phyloP scores from a whole-genome alignment of 1,284 basidiomycete genomes.

The Boletellus sp. region DNA sequence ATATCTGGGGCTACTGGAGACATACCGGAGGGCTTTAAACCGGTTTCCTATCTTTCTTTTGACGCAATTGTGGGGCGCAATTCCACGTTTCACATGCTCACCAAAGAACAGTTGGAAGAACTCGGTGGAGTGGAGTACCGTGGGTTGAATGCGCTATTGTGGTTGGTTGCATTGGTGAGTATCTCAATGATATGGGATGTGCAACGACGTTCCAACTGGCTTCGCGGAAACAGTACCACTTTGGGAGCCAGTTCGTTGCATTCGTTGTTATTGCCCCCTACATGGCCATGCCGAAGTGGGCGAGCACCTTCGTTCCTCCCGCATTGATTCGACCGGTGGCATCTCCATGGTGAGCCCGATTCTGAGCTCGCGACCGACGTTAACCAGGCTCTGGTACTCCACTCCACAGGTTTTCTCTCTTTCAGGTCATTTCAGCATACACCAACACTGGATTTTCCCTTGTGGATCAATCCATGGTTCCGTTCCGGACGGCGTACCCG shows the following conservation, averaged over 20 bases:
- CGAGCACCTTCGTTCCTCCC: constrained; percentile 52
- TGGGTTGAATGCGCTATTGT: constrained; percentile 77
- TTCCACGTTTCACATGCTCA: constrained; percentile 80
- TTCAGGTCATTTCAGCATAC: constrained; percentile 85
- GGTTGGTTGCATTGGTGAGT: constrained; percentile 65
- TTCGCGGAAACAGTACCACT: constrained; percentile 57
- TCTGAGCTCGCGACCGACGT: not conserved
- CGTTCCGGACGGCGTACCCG: constrained; percentile 83
- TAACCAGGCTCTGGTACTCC: not conserved
- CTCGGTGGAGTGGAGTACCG: constrained; percentile 93
- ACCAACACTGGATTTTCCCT: constrained; percentile 89
- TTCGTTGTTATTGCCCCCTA: constrained; percentile 81
- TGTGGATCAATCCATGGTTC: constrained; percentile 86
- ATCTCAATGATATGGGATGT: not conserved
- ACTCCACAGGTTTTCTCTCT: constrained; percentile 75
- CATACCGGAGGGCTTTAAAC: constrained; percentile 41
- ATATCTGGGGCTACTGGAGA: constrained; percentile 15
- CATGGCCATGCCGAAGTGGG: constrained; percentile 55
- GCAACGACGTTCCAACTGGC: not conserved
- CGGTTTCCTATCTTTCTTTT: constrained; percentile 85
- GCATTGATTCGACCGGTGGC: constrained; percentile 51
- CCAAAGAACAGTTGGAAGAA: constrained; percentile 84
- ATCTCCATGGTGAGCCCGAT: constrained; percentile 52
- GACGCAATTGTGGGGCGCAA: constrained; percentile 83
- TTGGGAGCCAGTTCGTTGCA: constrained; percentile 62